Conservation (phyloP, 1,284 basidiomycete genomes). For the Puccinia brachypodii region DNA sequence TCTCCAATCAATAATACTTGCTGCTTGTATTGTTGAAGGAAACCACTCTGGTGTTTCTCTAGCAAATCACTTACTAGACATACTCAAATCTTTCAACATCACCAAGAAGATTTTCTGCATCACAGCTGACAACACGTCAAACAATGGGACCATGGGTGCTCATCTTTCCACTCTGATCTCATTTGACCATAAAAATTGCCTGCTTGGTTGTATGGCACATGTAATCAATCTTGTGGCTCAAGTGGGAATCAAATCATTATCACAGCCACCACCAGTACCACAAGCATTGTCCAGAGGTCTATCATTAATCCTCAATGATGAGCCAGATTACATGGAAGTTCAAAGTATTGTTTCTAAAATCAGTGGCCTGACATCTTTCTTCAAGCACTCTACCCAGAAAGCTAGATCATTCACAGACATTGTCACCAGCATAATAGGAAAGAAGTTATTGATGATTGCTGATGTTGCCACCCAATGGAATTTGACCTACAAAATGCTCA, state of each 20-base stretch:
- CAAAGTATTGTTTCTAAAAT: neutral
- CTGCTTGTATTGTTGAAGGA: neutral
- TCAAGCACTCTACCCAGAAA: neutral
- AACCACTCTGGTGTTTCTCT: neutral
- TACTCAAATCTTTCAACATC: neutral
- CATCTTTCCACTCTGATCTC: neutral
- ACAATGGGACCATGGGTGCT: neutral
- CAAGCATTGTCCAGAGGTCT: neutral
- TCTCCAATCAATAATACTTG: neutral
- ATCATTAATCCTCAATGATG: neutral
- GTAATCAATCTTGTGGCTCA: neutral
- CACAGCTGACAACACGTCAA: neutral
- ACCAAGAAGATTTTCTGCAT: neutral
- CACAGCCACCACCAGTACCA: no score
- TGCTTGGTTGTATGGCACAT: neutral
- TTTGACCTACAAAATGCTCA: neutral
- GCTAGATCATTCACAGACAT: neutral
- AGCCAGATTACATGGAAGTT: neutral
- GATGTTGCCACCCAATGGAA: neutral
- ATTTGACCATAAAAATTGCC: neutral
- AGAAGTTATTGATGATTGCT: neutral
- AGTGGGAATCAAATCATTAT: neutral
- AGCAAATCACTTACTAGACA: neutral
- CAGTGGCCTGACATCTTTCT: neutral
- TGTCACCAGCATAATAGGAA: neutral